Conservation (phyloP, 2,329 filamentous ascomycete genomes). For the Rosellinia necatrix region DNA sequence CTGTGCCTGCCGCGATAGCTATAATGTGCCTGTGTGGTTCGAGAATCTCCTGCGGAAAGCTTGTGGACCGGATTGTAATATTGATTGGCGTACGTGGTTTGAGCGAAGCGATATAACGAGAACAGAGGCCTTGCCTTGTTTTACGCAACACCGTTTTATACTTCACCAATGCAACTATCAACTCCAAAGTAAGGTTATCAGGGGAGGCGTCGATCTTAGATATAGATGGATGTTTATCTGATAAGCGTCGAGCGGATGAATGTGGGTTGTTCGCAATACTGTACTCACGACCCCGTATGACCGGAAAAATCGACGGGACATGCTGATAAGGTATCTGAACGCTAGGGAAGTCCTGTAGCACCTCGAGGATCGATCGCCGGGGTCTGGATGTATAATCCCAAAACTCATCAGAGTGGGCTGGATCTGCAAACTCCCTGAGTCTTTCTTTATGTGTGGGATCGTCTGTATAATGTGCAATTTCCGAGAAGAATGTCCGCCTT, state of each 20-base stretch:
- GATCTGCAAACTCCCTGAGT: constrained; percentile 79
- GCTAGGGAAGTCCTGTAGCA: constrained; percentile 85
- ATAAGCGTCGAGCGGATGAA: no score
- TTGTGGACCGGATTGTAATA: constrained; percentile 59
- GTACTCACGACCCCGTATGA: constrained; percentile 87
- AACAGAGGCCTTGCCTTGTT: constrained; percentile 85
- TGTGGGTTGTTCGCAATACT: constrained; percentile 91
- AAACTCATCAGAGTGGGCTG: constrained; percentile 83
- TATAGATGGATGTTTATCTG: no score
- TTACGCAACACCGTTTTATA: constrained; percentile 87
- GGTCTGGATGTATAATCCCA: constrained; percentile 95
- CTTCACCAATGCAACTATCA: constrained; percentile 86
- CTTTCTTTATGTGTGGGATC: constrained; percentile 78
- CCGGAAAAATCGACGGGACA: constrained; percentile 74
- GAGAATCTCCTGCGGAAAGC: constrained; percentile 34
- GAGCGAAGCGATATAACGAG: constrained; percentile 77
- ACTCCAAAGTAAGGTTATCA: constrained; percentile 60
- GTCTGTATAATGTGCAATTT: constrained; percentile 74
- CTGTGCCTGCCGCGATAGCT: constrained; percentile 83
- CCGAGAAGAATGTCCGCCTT: constrained; percentile 81
- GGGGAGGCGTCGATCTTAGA: no score
- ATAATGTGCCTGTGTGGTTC: constrained; percentile 60
- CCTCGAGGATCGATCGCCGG: constrained; percentile 87
- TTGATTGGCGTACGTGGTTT: constrained; percentile 60
- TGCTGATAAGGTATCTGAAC: constrained; percentile 80